Conservation (phyloP, 1,284 basidiomycete species). For the Stereum hirsutum region DNA sequence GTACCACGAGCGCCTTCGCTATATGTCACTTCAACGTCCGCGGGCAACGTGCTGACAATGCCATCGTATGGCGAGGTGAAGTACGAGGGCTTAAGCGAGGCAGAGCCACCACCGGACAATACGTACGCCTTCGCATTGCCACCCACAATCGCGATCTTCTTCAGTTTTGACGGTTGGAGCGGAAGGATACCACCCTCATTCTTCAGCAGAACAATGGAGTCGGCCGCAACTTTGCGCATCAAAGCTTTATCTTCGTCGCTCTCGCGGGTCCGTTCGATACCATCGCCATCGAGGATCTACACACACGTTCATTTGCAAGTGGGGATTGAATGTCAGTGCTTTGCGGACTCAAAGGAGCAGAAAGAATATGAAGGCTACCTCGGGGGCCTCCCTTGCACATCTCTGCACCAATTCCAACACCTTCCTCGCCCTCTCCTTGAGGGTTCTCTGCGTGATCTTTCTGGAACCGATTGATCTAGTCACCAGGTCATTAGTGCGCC, state of each 20-base stretch:
- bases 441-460: constrained; percentile 40
- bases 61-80: constrained; percentile 49
- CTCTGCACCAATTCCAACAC: constrained; percentile 52
- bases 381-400: constrained; percentile 43
- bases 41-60: constrained; percentile 34
- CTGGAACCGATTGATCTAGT: constrained; percentile 46
- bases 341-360: neutral
- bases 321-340: too few relatives aligned
- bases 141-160: constrained; percentile 12
- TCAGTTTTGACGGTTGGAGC: constrained; percentile 16
- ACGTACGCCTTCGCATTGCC: constrained; percentile 25
- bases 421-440: constrained; percentile 47
- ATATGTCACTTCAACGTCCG: constrained; percentile 37
- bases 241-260: constrained; percentile 45
- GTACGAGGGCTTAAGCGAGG: constrained; percentile 36
- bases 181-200: constrained; percentile 46
- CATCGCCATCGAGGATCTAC: constrained; percentile 53
- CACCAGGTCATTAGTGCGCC: constrained; percentile 48
- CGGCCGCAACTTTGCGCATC: constrained; percentile 47
- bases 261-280: constrained; percentile 48
- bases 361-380: constrained; percentile 2
- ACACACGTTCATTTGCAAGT: neutral
- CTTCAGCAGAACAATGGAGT: constrained; percentile 64
- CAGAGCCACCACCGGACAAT: constrained; percentile 42
- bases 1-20: constrained; percentile 53